Conservation (phyloP, 2,329 filamentous ascomycete species). For the Westerdykella ornata region DNA sequence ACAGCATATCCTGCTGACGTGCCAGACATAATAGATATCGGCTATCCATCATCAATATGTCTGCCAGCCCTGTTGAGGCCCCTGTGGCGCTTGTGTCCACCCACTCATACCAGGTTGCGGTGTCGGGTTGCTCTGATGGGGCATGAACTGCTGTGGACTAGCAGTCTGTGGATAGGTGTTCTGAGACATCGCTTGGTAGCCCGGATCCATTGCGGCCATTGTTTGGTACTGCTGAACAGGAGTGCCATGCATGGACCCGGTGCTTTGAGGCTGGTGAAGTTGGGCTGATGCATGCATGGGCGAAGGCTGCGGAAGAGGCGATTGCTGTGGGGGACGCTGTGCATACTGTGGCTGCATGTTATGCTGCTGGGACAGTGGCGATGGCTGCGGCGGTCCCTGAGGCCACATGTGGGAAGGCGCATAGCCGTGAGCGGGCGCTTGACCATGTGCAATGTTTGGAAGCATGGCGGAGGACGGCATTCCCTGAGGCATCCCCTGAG, state of each 20-base stretch:
- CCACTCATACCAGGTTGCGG: conserved; percentile 49
- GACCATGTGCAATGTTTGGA: conserved; percentile 32
- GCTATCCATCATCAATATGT: conserved; percentile 29
- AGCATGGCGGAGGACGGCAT: conserved; percentile 33
- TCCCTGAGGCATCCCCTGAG: conserved; percentile 13
- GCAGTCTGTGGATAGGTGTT: conserved; percentile 46
- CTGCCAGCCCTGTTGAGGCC: conserved; percentile 40
- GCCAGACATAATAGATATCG: no score
- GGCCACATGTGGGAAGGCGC: conserved; percentile 45
- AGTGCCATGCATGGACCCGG: conserved; percentile 38
- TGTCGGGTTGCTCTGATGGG: conserved; percentile 37
- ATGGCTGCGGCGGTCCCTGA: conserved; percentile 44
- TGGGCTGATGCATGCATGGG: conserved; percentile 46
- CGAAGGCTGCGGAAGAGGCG: conserved; percentile 43
- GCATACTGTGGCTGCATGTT: conserved; percentile 41
- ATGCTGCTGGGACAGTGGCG: conserved; percentile 43
- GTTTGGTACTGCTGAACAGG: conserved; percentile 42
- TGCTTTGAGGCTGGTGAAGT: conserved; percentile 42
- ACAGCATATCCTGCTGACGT: no score
- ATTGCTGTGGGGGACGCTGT: conserved; percentile 39
- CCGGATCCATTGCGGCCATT: conserved; percentile 42
- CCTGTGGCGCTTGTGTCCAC: conserved; percentile 41
- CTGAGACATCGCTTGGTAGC: conserved; percentile 43
- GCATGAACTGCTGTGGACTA: conserved; percentile 43
- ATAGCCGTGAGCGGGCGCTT: conserved; percentile 44